These are phyloP conservation scores for Cyclostephanos tholiformis DNA, from an alignment of 108 stramenopile genomes.

Conservation along the genomic window DNA sequence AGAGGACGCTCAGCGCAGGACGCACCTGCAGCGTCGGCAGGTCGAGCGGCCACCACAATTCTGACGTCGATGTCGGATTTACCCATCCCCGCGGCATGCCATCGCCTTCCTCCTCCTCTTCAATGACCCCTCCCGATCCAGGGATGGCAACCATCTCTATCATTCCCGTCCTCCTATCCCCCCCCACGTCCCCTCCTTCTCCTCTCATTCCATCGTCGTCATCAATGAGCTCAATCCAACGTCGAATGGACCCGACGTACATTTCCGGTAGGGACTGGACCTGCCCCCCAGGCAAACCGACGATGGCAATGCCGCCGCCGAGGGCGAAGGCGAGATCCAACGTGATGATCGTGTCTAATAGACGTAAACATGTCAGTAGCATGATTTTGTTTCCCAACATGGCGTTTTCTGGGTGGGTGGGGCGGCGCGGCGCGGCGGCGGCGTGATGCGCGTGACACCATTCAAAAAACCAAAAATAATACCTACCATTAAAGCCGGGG, in stretches of 20 bases:
- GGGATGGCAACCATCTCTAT: conserved; percentile 29
- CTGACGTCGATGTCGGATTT: conserved; percentile 45
- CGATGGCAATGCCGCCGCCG: conserved; percentile 34
- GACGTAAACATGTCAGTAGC: too few relatives aligned
- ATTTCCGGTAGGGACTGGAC: conserved; percentile 37
- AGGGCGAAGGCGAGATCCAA: too few relatives aligned
- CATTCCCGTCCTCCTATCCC: neutral
- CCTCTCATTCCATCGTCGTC: too few relatives aligned
- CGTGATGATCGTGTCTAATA: too few relatives aligned
- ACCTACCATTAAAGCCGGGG: too few relatives aligned
- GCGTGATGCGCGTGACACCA: too few relatives aligned
- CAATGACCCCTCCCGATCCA: conserved; percentile 19
- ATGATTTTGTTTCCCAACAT: too few relatives aligned
- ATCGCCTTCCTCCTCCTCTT: conserved; percentile 16
- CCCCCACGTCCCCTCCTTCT: conserved; percentile 2
- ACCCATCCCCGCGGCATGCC: conserved; percentile 34
- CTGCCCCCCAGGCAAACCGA: conserved; percentile 45
- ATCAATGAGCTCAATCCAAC: conserved; percentile 53
- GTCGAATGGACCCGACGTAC: conserved; percentile 42
- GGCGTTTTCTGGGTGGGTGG: too few relatives aligned
- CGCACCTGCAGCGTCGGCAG: conserved; percentile 38
- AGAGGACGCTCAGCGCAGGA: conserved; percentile 45
- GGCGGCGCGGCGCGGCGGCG: too few relatives aligned
- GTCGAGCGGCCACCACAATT: conserved; percentile 60
- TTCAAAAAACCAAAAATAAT: too few relatives aligned